phyloP scores from a whole-genome alignment of 768 basidiomycete species.

The Rhodotorula sphaerocarpa region DNA sequence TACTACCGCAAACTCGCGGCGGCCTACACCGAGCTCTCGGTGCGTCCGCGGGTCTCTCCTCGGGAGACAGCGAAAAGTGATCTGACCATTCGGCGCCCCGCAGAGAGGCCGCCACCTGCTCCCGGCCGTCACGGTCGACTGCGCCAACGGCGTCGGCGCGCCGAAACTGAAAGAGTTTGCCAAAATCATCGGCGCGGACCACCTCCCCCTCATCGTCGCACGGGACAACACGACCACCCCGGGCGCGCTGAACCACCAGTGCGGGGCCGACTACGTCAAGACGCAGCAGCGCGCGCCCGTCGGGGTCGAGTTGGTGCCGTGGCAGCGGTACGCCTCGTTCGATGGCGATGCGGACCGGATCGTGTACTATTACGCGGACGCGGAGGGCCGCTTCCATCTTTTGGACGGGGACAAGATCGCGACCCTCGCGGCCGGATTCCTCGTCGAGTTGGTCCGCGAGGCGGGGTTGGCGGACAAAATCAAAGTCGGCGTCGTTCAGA shows the following conservation, averaged over 20 bases:
- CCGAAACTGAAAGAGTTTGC: slow-evolving; percentile 57
- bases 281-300: slow-evolving; percentile 80
- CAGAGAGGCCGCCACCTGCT: slow-evolving; percentile 52
- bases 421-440: slow-evolving; percentile 80
- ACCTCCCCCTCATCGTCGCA: slow-evolving; percentile 57
- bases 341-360: slow-evolving; percentile 97
- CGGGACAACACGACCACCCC: slow-evolving; percentile 60
- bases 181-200: slow-evolving; percentile 24
- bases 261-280: slow-evolving; percentile 96
- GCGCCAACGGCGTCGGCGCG: slow-evolving; percentile 96
- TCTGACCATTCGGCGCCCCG: slow-evolving; percentile 48
- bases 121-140: slow-evolving; percentile 64
- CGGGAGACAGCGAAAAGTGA: too few relatives aligned
- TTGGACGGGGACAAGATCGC: slow-evolving; percentile 99
- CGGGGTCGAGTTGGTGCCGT: slow-evolving; percentile 52
- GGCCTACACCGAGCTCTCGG: slow-evolving; percentile 80
- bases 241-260: slow-evolving; percentile 72
- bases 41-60: slow-evolving; percentile 46
- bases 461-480: slow-evolving; percentile 79
- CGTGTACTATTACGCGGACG: slow-evolving; percentile 82
- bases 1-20: slow-evolving; percentile 72
- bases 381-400: slow-evolving; percentile 69
- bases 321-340: slow-evolving; percentile 70
- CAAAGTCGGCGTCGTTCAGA: slow-evolving; percentile 91
- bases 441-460: slow-evolving; percentile 76